Conservation (phyloP, 2,329 filamentous ascomycete genomes). For the Colletotrichum aenigma region DNA sequence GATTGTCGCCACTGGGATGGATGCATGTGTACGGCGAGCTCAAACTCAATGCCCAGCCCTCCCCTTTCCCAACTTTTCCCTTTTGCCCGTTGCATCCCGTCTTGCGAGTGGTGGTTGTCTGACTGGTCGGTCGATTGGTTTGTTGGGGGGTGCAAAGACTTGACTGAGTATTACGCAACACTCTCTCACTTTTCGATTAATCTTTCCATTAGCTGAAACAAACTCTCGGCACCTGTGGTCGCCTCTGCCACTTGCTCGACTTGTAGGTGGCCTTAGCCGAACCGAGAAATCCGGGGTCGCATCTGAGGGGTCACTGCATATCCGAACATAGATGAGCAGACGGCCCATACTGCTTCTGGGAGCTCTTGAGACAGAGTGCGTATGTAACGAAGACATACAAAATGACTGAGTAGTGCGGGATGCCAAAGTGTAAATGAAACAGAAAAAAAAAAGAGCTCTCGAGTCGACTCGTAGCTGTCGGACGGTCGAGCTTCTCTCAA, state of each 20-base stretch:
- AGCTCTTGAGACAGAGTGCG: too few relatives aligned
- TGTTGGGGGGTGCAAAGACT: not conserved
- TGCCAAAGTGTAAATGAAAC: too few relatives aligned
- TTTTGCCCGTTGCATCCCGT: not conserved
- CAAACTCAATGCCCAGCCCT: not conserved
- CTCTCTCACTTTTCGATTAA: not conserved
- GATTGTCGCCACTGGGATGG: not conserved
- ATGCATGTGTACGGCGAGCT: not conserved
- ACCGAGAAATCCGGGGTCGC: not conserved
- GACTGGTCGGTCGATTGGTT: not conserved
- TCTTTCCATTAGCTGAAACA: conserved; percentile 8
- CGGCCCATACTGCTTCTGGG: not conserved
- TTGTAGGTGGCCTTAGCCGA: not conserved
- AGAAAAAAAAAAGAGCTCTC: not conserved
- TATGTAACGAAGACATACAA: too few relatives aligned
- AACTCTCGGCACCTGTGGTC: not conserved
- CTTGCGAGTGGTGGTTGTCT: not conserved
- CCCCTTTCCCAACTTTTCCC: not conserved
- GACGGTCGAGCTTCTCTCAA: not conserved
- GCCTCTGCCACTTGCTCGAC: not conserved
- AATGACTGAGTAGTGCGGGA: not conserved
- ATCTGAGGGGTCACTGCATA: not conserved
- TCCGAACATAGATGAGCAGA: not conserved
- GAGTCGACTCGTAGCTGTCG: not conserved
- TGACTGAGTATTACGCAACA: not conserved